These are phyloP conservation scores for Coprinellus micaceus DNA, from an alignment of 768 basidiomycete genomes.

Conservation along the genomic window DNA sequence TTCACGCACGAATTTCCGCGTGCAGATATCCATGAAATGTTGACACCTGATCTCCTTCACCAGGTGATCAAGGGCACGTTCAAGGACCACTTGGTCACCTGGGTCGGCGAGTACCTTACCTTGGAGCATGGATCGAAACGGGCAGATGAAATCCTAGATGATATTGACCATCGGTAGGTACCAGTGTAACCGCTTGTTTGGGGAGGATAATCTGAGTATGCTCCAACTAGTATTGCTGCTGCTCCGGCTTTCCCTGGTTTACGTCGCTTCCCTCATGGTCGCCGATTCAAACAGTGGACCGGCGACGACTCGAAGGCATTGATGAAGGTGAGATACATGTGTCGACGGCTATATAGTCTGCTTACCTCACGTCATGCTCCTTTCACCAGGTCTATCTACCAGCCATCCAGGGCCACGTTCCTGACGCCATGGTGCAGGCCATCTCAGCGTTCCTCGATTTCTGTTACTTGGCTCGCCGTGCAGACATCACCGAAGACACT, in stretches of 20 bases:
- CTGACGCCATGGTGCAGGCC: slow-evolving; percentile 15
- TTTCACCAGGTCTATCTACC: slow-evolving; percentile 18
- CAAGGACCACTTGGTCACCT: slow-evolving; percentile 39
- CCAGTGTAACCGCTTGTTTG: not conserved
- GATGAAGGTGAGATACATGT: slow-evolving; percentile 32
- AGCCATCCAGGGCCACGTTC: slow-evolving; percentile 17
- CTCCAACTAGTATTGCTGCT: slow-evolving; percentile 12
- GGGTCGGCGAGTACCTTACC: slow-evolving; percentile 30
- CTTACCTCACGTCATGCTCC: no score
- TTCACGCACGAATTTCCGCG: slow-evolving; percentile 29
- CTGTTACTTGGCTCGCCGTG: slow-evolving; percentile 25
- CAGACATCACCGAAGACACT: not conserved
- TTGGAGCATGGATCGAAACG: slow-evolving; percentile 12
- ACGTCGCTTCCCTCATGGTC: slow-evolving; percentile 24
- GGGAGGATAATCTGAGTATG: not conserved
- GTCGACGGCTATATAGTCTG: no score
- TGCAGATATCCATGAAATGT: slow-evolving; percentile 31
- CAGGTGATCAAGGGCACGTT: slow-evolving; percentile 23
- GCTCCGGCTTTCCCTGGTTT: slow-evolving; percentile 20
- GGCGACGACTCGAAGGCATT: slow-evolving; percentile 35
- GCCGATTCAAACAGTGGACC: slow-evolving; percentile 32
- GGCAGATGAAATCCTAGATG: slow-evolving; percentile 24
- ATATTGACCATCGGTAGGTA: slow-evolving; percentile 7
- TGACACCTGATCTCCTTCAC: slow-evolving; percentile 32
- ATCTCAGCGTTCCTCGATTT: slow-evolving; percentile 30